Evolutionary conservation across 1,139 yeast genomes (phyloP).

Genomic region (Scheffersomyces stambukii): DNA sequence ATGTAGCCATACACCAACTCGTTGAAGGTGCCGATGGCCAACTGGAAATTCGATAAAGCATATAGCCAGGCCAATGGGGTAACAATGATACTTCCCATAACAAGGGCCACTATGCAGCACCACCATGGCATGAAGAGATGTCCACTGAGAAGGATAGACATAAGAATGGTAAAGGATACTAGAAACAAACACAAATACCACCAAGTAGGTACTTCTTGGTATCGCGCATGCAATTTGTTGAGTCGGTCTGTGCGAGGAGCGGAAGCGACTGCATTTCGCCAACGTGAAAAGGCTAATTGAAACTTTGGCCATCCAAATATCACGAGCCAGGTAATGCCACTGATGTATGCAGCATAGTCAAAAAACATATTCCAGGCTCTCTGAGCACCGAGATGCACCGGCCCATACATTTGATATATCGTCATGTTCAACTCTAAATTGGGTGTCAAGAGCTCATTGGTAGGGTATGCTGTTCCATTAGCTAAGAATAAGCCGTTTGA

Average conservation of each 20-base stretch:
- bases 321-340: conserved; percentile 45
- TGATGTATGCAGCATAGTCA: conserved; percentile 48
- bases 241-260: conserved; percentile 32
- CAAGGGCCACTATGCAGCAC: conserved; percentile 41
- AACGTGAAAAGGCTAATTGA: conserved; percentile 9
- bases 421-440: conserved; percentile 33
- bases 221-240: conserved; percentile 32
- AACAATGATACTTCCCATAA: conserved; percentile 41
- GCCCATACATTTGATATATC: conserved; percentile 36
- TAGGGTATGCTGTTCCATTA: conserved; percentile 34
- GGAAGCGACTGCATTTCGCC: conserved; percentile 5
- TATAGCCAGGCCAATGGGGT: conserved; percentile 49
- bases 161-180: conserved; percentile 29
- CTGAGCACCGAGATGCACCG: conserved; percentile 40
- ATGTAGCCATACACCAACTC: conserved; percentile 46
- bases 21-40: conserved; percentile 50
- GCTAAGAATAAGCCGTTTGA: conserved; percentile 30
- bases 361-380: conserved; percentile 49
- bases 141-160: conserved; percentile 30
- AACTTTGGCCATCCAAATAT: conserved; percentile 28
- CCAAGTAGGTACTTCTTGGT: conserved; percentile 35
- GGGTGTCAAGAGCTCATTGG: conserved; percentile 25
- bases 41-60: conserved; percentile 48
- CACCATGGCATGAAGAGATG: conserved; percentile 49
- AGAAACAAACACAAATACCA: conserved; percentile 38